phyloP scores from a whole-genome alignment of 2,329 filamentous ascomycete species.

The Dichotomopilus funicola region DNA sequence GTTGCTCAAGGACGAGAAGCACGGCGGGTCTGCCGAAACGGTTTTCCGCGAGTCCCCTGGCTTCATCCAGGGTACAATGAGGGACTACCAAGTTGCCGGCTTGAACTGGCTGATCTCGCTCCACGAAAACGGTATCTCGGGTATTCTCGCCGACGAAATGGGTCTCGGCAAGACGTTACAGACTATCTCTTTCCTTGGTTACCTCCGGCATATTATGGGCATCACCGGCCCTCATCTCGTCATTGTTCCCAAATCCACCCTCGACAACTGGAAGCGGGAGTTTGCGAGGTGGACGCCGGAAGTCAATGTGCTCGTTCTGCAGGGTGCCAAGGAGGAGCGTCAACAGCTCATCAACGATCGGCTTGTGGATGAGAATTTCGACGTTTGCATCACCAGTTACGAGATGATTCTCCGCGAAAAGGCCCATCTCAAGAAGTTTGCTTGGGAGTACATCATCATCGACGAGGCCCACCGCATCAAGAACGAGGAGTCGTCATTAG shows the following conservation, averaged over 20 bases:
- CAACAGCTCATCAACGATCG: constrained; percentile 82
- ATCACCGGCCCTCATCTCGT: constrained; percentile 89
- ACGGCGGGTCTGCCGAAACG: constrained; percentile 75
- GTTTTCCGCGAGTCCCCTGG: constrained; percentile 89
- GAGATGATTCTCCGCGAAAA: constrained; percentile 98
- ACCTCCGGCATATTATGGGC: constrained; percentile 82
- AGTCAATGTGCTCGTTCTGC: constrained; percentile 86
- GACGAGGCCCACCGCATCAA: constrained; percentile 98
- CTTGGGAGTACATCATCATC: constrained; percentile 99
- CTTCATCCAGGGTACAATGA: constrained; percentile 85
- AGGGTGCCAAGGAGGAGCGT: constrained; percentile 92
- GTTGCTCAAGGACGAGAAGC: constrained; percentile 77
- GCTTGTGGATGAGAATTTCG: constrained; percentile 89
- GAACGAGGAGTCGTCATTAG: constrained; percentile 95
- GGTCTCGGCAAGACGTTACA: constrained; percentile 95
- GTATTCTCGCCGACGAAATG: constrained; percentile 98
- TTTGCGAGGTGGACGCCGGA: constrained; percentile 93
- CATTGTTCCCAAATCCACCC: constrained; percentile 89
- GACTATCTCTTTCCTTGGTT: constrained; percentile 94
- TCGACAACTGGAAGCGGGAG: constrained; percentile 98
- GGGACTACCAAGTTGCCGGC: constrained; percentile 92
- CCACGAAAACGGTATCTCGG: constrained; percentile 97
- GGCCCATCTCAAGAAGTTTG: constrained; percentile 89
- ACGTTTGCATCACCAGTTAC: constrained; percentile 97
- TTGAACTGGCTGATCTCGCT: constrained; percentile 97